Percentiles rank a stretch among this genome's conserved stretches.
Conservation (phyloP, 768 basidiomycete genomes). For the Tremella yokohamensis region DNA sequence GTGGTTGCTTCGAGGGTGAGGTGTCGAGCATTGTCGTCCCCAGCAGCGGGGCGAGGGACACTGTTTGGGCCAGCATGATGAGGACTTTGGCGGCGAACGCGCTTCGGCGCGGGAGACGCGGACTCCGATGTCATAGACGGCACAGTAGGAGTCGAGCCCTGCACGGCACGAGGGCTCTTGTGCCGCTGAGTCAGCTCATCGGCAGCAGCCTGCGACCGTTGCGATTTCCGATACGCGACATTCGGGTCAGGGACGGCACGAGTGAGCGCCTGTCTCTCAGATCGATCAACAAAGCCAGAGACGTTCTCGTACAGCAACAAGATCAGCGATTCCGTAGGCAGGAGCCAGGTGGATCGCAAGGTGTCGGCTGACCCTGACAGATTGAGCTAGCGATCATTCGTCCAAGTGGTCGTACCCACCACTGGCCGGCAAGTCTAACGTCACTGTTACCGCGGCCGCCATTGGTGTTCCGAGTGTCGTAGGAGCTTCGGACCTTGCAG, state of each 20-base stretch:
- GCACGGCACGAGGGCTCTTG: slow-evolving; percentile 43
- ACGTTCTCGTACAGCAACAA: slow-evolving; percentile 46
- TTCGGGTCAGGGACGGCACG: slow-evolving; percentile 73
- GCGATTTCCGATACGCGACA: slow-evolving; percentile 71
- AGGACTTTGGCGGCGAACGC: slow-evolving; percentile 43
- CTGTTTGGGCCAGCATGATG: slow-evolving; percentile 41
- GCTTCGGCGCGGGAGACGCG: slow-evolving; percentile 49
- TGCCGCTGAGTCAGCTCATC: slow-evolving; percentile 32
- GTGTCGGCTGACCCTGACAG: slow-evolving; percentile 48
- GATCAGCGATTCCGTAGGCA: slow-evolving; percentile 61
- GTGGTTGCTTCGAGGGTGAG: slow-evolving; percentile 51
- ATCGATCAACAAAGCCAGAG: neutral
- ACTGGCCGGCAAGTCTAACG: slow-evolving; percentile 81
- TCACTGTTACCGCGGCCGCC: slow-evolving; percentile 61
- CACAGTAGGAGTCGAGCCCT: slow-evolving; percentile 47
- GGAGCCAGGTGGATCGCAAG: slow-evolving; percentile 67
- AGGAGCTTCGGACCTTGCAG: slow-evolving; percentile 61
- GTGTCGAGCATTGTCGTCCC: slow-evolving; percentile 19
- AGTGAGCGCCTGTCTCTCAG: slow-evolving; percentile 57
- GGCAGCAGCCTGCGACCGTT: slow-evolving; percentile 48
- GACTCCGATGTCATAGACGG: slow-evolving; percentile 45
- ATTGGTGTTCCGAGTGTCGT: slow-evolving; percentile 74
- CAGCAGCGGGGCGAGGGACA: slow-evolving; percentile 49
- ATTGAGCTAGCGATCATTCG: slow-evolving; percentile 6
- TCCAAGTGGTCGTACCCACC: slow-evolving; percentile 53